phyloP scores from a whole-genome alignment of 2,329 filamentous ascomycete species.

The Ophiostoma novo-ulmi region DNA sequence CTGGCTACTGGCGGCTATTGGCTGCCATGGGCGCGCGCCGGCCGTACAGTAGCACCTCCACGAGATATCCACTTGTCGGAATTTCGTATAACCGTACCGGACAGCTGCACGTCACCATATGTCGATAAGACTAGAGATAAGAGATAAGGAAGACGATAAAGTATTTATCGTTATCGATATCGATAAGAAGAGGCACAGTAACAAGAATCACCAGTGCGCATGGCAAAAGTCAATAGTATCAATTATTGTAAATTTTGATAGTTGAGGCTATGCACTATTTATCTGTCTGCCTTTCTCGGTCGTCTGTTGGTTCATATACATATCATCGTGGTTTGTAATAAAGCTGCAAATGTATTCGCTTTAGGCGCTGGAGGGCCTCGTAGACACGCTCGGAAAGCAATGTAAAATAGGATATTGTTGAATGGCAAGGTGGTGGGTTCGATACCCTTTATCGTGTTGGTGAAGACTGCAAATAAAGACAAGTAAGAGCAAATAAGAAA shows the following conservation, averaged over 20 bases:
- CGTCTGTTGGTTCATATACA: not conserved
- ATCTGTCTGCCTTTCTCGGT: not conserved
- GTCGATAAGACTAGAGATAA: conserved; percentile 15
- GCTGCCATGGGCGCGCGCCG: conserved; percentile 16
- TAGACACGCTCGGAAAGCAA: not conserved
- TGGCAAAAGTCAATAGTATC: no score
- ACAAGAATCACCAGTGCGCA: no score
- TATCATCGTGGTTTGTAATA: not conserved
- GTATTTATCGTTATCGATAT: not conserved
- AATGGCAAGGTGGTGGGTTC: not conserved
- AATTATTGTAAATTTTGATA: not conserved
- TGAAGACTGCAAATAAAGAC: not conserved
- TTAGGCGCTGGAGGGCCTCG: no score
- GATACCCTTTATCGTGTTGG: not conserved
- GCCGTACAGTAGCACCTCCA: not conserved
- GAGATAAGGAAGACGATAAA: conserved; percentile 8
- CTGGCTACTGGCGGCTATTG: conserved; percentile 7
- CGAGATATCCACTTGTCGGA: conserved; percentile 19
- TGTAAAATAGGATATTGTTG: not conserved
- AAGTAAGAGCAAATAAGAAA: not conserved
- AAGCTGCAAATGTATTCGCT: not conserved
- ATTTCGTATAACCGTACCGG: conserved; percentile 22
- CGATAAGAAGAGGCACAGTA: not conserved
- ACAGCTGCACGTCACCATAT: conserved; percentile 17
- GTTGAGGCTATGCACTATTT: not conserved